Base-by-base conservation (phyloP, 768 basidiomycete genomes). In the Tulasnella sp. region DNA sequence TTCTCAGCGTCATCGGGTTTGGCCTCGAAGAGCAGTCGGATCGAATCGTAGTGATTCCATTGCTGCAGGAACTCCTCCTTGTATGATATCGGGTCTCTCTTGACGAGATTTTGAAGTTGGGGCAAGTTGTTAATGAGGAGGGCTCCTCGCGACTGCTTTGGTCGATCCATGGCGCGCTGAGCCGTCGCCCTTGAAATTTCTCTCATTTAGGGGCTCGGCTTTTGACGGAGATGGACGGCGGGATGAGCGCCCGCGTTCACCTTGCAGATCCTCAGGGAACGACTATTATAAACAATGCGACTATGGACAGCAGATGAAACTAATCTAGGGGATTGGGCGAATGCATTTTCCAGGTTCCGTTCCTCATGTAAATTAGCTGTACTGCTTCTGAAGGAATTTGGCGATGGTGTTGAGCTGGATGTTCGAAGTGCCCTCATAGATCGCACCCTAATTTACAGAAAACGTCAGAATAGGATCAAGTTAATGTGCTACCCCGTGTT, bases 391-490 rank as follows among this genome's bases (percentile, higher is more conserved):
- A 78, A 97, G 89, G 81, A 93, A 91, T 86, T 93, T 97, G 6
- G 96, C 94, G 83, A 99, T 98, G 0, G 98, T 99, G 85, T 97
- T 92, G 44, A 98, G 87, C 85, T 99, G 98, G 80, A 99, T 99
- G 85, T 99, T 99, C n/a, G 93, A 95, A 68, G 97, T 98, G 52
- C 97, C 96, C 83, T 96, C 95, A 82, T 96, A 96, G 76, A 96
- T 95, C 2, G 94, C 93, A 38, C 95, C 94, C 94, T 95, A 79
- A 27, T 18, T 34, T 16, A 18, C 34, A 78, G 18, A 77, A 19
- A 75, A 21, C 3, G 19, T 31, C 44, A 79, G 16, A 7, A 78
- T 52, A 7, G 52, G 58, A 36, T 80, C 3, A 80, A 81, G 34
- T 82, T 78, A 62, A 56, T 44, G 16, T 68, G 12, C 21, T 36